These are phyloP conservation scores for Termitomyces sp. DNA, from an alignment of 768 basidiomycete genomes.

Conservation along the genomic window DNA sequence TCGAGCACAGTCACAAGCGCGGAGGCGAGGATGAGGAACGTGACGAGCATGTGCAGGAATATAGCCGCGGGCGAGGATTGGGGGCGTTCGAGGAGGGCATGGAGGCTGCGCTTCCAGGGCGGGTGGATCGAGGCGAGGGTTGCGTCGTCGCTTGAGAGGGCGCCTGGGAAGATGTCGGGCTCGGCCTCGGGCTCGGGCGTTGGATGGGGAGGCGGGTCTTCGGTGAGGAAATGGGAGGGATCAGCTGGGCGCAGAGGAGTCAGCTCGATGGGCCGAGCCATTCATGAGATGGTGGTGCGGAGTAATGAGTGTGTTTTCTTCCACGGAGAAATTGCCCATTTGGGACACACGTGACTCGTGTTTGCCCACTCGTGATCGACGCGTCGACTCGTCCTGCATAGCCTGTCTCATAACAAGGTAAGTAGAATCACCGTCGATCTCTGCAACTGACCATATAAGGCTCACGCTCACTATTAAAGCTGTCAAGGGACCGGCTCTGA, in stretches of 20 bases:
- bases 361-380: too few species aligned
- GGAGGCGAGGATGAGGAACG: conserved; percentile 69
- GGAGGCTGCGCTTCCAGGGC: conserved; percentile 63
- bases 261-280: conserved; percentile 26
- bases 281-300: conserved; percentile 4
- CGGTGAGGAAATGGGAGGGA: conserved; percentile 40
- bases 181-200: conserved; percentile 34
- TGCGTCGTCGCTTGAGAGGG: conserved; percentile 35
- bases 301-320: too few species aligned
- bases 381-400: too few species aligned
- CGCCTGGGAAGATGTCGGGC: conserved; percentile 38
- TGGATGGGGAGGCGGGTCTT: conserved; percentile 31
- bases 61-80: conserved; percentile 77
- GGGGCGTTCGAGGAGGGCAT: conserved; percentile 76
- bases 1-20: conserved; percentile 78
- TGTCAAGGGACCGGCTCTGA: too few species aligned
- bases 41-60: conserved; percentile 67
- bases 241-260: conserved; percentile 26
- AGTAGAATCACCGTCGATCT: too few species aligned
- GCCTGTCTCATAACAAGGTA: too few species aligned
- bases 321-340: too few species aligned
- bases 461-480: too few species aligned
- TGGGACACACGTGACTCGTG: too few species aligned
- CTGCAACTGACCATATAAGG: too few species aligned
- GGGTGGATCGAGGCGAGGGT: conserved; percentile 37